A percentile compares a stretch with the other conserved stretches of the same genome.
These are phyloP conservation scores for Leersia perrieri DNA, from an alignment of 176 grass and related monocot genomes.

Conservation along the genomic window DNA sequence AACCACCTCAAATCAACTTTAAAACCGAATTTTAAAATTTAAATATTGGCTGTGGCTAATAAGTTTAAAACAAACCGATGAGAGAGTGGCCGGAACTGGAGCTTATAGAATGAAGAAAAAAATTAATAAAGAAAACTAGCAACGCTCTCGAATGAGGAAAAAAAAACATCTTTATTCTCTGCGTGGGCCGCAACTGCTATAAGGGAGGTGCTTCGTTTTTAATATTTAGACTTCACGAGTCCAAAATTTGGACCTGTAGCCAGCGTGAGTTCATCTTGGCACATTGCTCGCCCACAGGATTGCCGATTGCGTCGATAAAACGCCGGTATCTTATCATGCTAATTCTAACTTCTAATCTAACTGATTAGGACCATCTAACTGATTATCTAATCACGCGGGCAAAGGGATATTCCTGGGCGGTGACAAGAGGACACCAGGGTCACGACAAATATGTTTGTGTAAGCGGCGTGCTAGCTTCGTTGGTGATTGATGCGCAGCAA, in stretches of 20 bases:
- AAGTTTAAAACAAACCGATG: too few species aligned
- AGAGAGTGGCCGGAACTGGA: too few species aligned
- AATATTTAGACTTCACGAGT: background rate
- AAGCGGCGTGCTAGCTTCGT: background rate
- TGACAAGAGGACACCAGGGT: background rate
- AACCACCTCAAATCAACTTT: too few species aligned
- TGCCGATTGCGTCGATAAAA: background rate
- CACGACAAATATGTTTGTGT: slow-evolving; percentile 1
- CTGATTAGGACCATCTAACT: background rate
- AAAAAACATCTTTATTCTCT: too few species aligned
- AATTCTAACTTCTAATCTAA: too few species aligned
- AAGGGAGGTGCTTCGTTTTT: background rate
- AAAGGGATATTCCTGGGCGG: background rate
- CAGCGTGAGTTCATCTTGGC: background rate
- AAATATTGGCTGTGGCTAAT: too few species aligned
- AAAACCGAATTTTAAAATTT: too few species aligned
- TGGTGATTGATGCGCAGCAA: background rate
- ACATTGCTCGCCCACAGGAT: background rate
- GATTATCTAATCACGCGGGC: background rate
- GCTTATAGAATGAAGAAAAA: too few species aligned
- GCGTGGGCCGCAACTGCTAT: too few species aligned
- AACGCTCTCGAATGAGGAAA: too few species aligned
- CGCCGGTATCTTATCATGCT: background rate
- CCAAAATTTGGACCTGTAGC: too few species aligned
- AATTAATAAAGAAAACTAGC: too few species aligned